phyloP scores from a whole-genome alignment of 768 basidiomycete species.

The Leccinum pellstonianum region DNA sequence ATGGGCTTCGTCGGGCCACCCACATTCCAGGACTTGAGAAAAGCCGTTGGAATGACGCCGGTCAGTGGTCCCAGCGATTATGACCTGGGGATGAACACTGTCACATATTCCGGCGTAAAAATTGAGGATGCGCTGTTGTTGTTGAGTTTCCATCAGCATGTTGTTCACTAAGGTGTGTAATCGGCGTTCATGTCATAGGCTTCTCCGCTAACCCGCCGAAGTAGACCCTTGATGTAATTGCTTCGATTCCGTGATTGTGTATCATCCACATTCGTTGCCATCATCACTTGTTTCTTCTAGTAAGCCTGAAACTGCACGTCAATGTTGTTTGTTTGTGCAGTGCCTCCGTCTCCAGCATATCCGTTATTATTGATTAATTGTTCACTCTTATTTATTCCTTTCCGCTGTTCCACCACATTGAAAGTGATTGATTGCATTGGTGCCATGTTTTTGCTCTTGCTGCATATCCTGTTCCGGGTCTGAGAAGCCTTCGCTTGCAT shows the following conservation, averaged over 20 bases:
- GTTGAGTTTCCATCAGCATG: constrained; percentile 70
- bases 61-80: constrained; percentile 25
- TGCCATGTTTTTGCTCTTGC: constrained; percentile 13
- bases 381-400: constrained; percentile 26
- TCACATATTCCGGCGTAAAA: constrained; percentile 51
- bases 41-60: constrained; percentile 33
- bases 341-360: constrained; percentile 26
- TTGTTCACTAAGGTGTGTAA: constrained; percentile 45
- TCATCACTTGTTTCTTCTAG: constrained; percentile 10
- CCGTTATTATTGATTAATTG: constrained; percentile 39
- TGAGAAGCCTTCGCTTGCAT: constrained; percentile 14
- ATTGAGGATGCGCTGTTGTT: constrained; percentile 75
- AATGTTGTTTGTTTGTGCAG: constrained; percentile 13
- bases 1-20: constrained; percentile 40
- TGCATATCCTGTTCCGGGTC: constrained; percentile 17
- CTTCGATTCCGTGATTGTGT: constrained; percentile 21
- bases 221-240: constrained; percentile 16
- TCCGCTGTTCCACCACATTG: constrained; percentile 2
- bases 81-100: constrained; percentile 27
- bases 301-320: constrained; percentile 10
- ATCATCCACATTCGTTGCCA: constrained; percentile 15
- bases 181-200: not conserved
- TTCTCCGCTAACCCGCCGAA: constrained; percentile 12
- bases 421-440: constrained; percentile 10
- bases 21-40: constrained; percentile 49